Conservation (phyloP, 768 basidiomycete genomes). For the Kwoniella pini region DNA sequence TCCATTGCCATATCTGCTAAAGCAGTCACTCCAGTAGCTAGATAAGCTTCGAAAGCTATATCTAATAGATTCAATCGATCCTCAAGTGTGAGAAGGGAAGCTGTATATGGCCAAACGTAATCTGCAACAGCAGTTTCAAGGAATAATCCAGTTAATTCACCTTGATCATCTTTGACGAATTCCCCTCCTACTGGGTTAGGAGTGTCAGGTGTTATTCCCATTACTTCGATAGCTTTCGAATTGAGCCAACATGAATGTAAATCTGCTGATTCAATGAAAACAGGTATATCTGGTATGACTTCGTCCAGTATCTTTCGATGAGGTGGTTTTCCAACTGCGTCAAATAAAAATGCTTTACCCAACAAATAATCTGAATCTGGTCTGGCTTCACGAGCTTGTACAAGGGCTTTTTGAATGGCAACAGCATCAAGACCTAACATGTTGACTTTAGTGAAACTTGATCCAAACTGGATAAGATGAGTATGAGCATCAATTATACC, state of each 20-base stretch:
- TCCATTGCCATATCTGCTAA: constrained; percentile 29
- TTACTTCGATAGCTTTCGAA: constrained; percentile 18
- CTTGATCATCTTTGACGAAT: constrained; percentile 28
- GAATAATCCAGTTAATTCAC: constrained; percentile 27
- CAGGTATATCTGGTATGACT: constrained; percentile 24
- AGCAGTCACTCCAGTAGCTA: constrained; percentile 25
- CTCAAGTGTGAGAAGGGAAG: constrained; percentile 3
- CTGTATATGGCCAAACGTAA: constrained; percentile 34
- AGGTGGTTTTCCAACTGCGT: constrained; percentile 15
- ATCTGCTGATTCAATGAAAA: constrained; percentile 32
- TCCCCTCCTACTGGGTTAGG: constrained; percentile 26
- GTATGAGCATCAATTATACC: constrained; percentile 36
- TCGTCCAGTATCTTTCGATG: constrained; percentile 22
- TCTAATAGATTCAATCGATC: constrained; percentile 14
- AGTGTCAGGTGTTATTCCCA: constrained; percentile 22
- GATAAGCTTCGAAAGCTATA: constrained; percentile 16
- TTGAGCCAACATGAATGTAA: constrained; percentile 33
- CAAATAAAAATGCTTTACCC: constrained; percentile 19
- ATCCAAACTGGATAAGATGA: constrained; percentile 28
- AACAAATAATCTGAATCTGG: constrained; percentile 11
- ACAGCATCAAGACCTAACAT: constrained; percentile 1
- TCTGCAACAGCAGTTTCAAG: constrained; percentile 28
- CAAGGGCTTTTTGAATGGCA: constrained; percentile 18
- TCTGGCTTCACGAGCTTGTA: neutral
- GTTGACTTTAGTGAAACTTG: neutral